These are phyloP conservation scores for Elsinoe arachidis DNA, from an alignment of 2,329 filamentous ascomycete genomes.

Conservation along the genomic window DNA sequence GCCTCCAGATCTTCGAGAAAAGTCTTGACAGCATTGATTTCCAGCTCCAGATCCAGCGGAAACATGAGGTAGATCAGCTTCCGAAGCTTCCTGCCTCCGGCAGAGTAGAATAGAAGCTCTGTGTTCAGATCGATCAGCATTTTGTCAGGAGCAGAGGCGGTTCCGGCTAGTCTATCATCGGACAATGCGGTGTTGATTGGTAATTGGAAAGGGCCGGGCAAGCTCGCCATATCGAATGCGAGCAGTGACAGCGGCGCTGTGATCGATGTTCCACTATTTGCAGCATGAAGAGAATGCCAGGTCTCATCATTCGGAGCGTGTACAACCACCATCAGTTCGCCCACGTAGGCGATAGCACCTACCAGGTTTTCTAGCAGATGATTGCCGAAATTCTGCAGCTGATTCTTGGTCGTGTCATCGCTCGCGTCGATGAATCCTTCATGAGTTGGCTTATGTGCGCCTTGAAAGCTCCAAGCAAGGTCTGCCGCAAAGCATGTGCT, in stretches of 20 bases:
- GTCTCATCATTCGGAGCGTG: not conserved
- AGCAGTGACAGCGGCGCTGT: not conserved
- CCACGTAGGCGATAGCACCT: not conserved
- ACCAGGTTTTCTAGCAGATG: not conserved
- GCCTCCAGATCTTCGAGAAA: conserved; percentile 19
- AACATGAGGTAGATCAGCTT: conserved; percentile 23
- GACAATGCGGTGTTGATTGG: not conserved
- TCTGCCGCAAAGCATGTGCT: not conserved
- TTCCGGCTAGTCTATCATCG: not conserved
- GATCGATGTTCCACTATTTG: not conserved
- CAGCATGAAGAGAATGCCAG: not conserved
- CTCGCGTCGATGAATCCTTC: not conserved
- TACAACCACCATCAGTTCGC: not conserved
- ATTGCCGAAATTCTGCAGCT: not conserved
- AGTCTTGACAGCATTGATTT: conserved; percentile 19
- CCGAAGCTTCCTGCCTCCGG: conserved; percentile 10
- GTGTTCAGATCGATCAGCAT: not conserved
- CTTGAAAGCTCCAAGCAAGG: not conserved
- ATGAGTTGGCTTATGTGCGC: not conserved
- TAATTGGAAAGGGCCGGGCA: not conserved
- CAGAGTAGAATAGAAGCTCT: not conserved
- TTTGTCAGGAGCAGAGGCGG: too few species aligned
- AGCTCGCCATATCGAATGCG: not conserved
- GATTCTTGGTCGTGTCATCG: not conserved
- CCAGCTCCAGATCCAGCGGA: conserved; percentile 16